A percentile compares a stretch with the other conserved stretches of the same genome.
Conservation (phyloP, 192 early-diverging fungal genomes). For the Podila clonocystis region DNA sequence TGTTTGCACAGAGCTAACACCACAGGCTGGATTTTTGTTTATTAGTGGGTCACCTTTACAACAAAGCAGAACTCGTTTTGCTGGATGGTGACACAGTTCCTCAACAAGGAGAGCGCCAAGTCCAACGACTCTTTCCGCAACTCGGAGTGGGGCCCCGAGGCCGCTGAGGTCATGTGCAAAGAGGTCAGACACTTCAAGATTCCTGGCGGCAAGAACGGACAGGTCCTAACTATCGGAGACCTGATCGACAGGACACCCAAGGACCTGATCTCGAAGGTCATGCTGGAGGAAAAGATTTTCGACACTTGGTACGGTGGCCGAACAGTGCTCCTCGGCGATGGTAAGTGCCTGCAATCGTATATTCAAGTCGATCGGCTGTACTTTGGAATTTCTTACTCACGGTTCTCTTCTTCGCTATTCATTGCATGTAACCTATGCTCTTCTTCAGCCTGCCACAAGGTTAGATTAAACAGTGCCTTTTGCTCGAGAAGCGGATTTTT, state of each 20-base stretch:
- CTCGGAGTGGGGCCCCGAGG: constrained; percentile 13
- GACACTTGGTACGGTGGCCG: constrained; percentile 6
- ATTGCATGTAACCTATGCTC: background rate
- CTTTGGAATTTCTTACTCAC: too few relatives aligned
- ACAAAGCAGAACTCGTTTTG: background rate
- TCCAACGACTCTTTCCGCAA: background rate
- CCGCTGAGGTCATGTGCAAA: constrained; percentile 8
- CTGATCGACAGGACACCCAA: constrained; percentile 1
- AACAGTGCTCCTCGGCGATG: constrained; percentile 6
- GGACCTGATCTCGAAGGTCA: constrained; percentile 10
- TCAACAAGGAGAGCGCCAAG: background rate
- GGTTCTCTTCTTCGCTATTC: background rate
- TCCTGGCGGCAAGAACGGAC: background rate
- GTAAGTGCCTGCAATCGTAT: background rate
- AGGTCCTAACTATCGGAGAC: background rate
- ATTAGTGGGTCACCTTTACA: constrained; percentile 3
- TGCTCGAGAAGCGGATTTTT: background rate
- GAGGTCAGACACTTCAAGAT: background rate
- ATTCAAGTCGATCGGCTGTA: background rate
- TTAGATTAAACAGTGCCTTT: background rate
- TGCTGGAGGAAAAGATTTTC: constrained; percentile 8
- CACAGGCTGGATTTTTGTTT: too few relatives aligned
- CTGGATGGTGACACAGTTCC: background rate
- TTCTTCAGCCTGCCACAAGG: background rate
- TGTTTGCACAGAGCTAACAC: too few relatives aligned